A percentile compares a stretch with the other conserved stretches of the same genome.
phyloP scores from a whole-genome alignment of 148 eudicot species.

The Vaccinium myrtillus region DNA sequence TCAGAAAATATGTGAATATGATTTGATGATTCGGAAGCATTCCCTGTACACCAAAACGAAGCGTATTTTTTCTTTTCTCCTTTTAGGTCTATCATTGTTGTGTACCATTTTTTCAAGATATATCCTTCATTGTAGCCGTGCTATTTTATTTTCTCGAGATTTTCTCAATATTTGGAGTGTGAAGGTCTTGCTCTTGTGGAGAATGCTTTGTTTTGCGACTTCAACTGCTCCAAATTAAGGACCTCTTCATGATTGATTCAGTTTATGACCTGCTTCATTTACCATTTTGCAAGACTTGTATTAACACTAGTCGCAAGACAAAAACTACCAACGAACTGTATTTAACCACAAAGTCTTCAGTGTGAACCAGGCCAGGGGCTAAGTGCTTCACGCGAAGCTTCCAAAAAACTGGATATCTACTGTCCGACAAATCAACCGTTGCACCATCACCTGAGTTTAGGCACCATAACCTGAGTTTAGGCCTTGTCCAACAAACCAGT shows the following conservation, averaged over 20 bases:
- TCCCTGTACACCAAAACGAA: neutral
- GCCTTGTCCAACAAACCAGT: neutral
- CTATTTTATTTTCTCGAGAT: neutral
- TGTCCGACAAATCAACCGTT: neutral
- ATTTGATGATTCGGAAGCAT: neutral
- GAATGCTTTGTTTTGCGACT: neutral
- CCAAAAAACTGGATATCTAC: neutral
- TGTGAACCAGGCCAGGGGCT: neutral
- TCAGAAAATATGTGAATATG: neutral
- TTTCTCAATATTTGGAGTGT: neutral
- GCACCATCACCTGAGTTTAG: neutral
- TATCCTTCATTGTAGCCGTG: neutral
- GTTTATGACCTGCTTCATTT: constrained; percentile 4
- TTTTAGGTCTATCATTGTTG: neutral
- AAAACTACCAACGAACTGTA: neutral
- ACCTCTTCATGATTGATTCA: neutral
- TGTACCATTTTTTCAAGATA: neutral
- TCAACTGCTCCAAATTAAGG: neutral
- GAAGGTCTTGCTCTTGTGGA: neutral
- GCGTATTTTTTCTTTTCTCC: neutral
- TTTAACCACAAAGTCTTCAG: neutral
- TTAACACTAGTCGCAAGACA: neutral
- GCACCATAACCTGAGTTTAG: neutral
- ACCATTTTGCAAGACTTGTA: neutral
- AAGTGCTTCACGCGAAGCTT: neutral